Base-by-base conservation (phyloP, 768 basidiomycete species). In the Collybiopsis luxurians region DNA sequence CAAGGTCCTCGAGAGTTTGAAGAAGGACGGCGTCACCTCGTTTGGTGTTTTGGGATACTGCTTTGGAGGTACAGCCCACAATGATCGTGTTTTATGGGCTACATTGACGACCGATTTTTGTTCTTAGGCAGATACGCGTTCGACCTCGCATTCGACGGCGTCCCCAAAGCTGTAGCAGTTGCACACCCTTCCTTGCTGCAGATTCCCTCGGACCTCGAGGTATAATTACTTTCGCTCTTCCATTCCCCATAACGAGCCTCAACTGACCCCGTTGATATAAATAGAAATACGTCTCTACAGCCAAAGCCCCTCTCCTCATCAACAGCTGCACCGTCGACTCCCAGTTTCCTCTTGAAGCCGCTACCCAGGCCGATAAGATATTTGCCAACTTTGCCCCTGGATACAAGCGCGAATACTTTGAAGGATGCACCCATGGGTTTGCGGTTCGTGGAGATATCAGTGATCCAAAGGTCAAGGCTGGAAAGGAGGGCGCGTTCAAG, bases 41-140 rank as follows among this genome's bases (percentile, higher is more conserved):
- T 78, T 91, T 56, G 87, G 73, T 0, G 82, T 84, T 0, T 79
- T 79, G 4, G 87, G 86, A 2, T 90, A 84, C 73, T 92, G 90
- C 73, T 85, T 80, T 54, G 86, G 87, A 58, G 87, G 83, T 13
- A 4, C 7, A 27, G 10, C n/a, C n/a, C 28, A 10, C 31, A 39
- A n/a, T 10, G n/a, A 39, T 10, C 38, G n/a, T 39, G 38, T 10
- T 48, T 24, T 9, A 23, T 11, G 53, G 21, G 45, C 4, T 19
- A 7, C 23, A 40, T 9, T n/a, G n/a, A n/a, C n/a, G n/a, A n/a
- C n/a, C n/a, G n/a, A n/a, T n/a, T n/a, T n/a, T n/a, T 6, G 43
- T 57, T 9, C 19, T 1, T 58, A 83, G 82, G 68, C 13, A 82
- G 84, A 46, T 82, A 82, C 53, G 77, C 75, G 39, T 84, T 87